These are phyloP conservation scores for Emydomyces testavorans DNA, from an alignment of 2,329 filamentous ascomycete genomes.

Conservation along the genomic window DNA sequence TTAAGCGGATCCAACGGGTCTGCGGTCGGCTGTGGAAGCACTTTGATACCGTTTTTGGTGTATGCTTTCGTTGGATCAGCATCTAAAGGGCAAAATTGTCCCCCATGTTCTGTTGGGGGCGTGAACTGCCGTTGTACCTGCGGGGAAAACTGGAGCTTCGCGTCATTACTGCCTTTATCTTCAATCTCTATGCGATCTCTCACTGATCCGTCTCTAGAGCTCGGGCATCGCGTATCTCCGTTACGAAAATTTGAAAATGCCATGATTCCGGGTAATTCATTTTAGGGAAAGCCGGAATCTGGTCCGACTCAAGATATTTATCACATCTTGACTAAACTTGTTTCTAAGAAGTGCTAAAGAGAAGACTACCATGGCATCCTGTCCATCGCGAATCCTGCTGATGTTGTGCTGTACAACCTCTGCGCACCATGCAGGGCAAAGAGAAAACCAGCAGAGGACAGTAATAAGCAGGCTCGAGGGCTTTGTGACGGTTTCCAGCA, in stretches of 20 bases:
- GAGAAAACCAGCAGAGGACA: no score
- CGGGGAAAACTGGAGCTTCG: no score
- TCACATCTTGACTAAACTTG: no score
- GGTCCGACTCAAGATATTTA: no score
- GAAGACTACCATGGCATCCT: no score
- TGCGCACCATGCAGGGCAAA: no score
- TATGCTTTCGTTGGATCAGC: slow-evolving; percentile 4
- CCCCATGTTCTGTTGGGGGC: neutral
- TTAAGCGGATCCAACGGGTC: slow-evolving; percentile 46
- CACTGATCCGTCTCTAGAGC: neutral
- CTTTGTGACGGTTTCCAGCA: no score
- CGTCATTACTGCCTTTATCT: neutral
- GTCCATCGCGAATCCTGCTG: no score
- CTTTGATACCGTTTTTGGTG: slow-evolving; percentile 22
- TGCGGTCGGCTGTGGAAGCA: slow-evolving; percentile 35
- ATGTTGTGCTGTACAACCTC: no score
- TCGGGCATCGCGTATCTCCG: neutral
- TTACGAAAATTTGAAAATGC: neutral
- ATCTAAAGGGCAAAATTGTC: neutral
- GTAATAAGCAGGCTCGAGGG: no score
- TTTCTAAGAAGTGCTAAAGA: no score
- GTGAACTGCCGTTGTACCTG: neutral
- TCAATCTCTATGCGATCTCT: neutral
- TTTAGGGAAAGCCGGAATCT: no score
- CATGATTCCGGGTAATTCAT: neutral